Evolutionary conservation across 768 basidiomycete species (phyloP), one percentile per base, ranked within the genome.

Genomic region (Sutorius australiensis): DNA sequence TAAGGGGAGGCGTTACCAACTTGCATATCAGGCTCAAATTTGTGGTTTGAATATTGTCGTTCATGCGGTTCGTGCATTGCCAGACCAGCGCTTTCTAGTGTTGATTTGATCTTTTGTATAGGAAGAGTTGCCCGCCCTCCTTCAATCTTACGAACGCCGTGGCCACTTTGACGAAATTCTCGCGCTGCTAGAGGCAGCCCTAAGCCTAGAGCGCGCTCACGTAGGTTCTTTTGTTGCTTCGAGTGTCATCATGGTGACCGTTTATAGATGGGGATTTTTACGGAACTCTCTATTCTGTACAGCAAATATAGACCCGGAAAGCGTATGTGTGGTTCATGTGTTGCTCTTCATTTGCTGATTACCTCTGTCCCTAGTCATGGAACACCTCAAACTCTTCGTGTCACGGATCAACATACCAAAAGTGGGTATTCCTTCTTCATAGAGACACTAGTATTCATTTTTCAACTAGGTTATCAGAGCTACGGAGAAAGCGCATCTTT

Each of bases 21-120:
- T 10, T 38, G 5, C 14, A 31, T 38, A 57, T 37, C 56, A 85
- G 85, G 95, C 97, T 32, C 95, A 98, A 81, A 98, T 99, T 64
- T 98, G 95, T 67, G 97, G 95, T 81, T 84, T 98, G 58, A 91
- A 99, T 68, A 89, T 99, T 64, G 86, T 99, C 57, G 97, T 99
- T 24, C 93, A 98, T 71, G 91, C 92, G 41, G 73, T 69, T 49
- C 53, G 69, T 68, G 32, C 64, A 50, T 61, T 38, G 6, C n/a
- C 46, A 33, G 38, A 24, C 38, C 2, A 6, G 8, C 16, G 57
- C 61, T 47, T 54, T 67, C 5, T 9, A 3, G 19, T 12, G 17
- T 41, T 46, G 17, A 44, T 5, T 4, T 50, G 41, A 61, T 32
- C 9, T 21, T 11, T 39, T 47, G 40, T 57, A 42, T 56, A 87